These are phyloP conservation scores for Claviceps sp. DNA, from an alignment of 2,329 filamentous ascomycete species.

Conservation along the genomic window DNA sequence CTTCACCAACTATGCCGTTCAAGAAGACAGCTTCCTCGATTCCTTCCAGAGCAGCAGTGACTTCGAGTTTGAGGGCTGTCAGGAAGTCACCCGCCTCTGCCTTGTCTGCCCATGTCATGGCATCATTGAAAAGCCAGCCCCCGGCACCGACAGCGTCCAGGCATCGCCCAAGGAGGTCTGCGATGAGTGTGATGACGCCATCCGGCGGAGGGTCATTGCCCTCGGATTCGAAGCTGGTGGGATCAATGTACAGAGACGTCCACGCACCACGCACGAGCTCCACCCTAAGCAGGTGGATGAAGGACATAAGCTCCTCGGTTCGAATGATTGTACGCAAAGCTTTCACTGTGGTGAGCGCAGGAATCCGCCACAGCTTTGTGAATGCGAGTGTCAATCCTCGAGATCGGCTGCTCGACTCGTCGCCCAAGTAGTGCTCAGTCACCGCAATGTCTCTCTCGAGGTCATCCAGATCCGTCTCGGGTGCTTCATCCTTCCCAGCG, in stretches of 20 bases:
- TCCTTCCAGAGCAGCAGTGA: slow-evolving; percentile 58
- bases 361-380: slow-evolving; percentile 54
- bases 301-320: slow-evolving; percentile 54
- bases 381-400: slow-evolving; percentile 55
- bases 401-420: slow-evolving; percentile 49
- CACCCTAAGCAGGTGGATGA: slow-evolving; percentile 59
- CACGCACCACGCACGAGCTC: slow-evolving; percentile 64
- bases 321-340: slow-evolving; percentile 50
- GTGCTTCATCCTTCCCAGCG: slow-evolving; percentile 17
- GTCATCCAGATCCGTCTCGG: slow-evolving; percentile 43
- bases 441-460: slow-evolving; percentile 53
- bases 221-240: slow-evolving; percentile 31
- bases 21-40: slow-evolving; percentile 56
- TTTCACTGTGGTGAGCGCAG: slow-evolving; percentile 43
- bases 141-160: slow-evolving; percentile 63
- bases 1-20: slow-evolving; percentile 50
- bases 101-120: slow-evolving; percentile 34
- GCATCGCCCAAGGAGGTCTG: slow-evolving; percentile 57
- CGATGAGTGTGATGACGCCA: slow-evolving; percentile 56
- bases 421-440: slow-evolving; percentile 53
- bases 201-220: slow-evolving; percentile 40
- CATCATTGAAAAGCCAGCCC: slow-evolving; percentile 58
- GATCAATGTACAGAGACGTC: slow-evolving; percentile 58
- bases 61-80: slow-evolving; percentile 51
- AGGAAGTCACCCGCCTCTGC: slow-evolving; percentile 51